phyloP scores from a whole-genome alignment of 768 basidiomycete genomes.

The Agrocybe chaxingu region DNA sequence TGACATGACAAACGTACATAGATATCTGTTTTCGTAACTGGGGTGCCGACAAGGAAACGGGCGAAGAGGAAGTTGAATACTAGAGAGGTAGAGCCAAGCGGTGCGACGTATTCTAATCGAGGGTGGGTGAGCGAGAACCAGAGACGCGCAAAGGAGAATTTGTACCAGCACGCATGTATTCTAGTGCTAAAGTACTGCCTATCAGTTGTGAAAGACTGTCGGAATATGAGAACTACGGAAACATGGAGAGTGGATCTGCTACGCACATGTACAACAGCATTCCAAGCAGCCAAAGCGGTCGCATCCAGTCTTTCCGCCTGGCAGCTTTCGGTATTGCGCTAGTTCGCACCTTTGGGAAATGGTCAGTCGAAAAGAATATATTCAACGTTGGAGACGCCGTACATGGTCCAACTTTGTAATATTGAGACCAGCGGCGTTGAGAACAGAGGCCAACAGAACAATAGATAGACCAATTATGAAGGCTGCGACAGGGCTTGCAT shows the following conservation, averaged over 20 bases:
- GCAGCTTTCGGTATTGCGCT: conserved; percentile 73
- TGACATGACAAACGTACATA: conserved; percentile 47
- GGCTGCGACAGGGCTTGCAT: conserved; percentile 53
- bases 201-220: conserved; percentile 77
- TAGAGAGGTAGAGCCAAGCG: conserved; percentile 88
- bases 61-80: conserved; percentile 98
- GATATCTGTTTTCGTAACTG: conserved; percentile 81
- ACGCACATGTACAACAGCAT: conserved; percentile 92
- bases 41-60: conserved; percentile 80
- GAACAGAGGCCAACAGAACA: conserved; percentile 77
- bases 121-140: not conserved
- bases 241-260: not conserved
- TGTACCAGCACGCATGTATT: conserved; percentile 81
- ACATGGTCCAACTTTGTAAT: conserved; percentile 93
- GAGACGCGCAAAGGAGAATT: conserved; percentile 13
- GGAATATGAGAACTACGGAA: conserved; percentile 7
- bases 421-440: conserved; percentile 92
- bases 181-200: conserved; percentile 82
- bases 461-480: conserved; percentile 88
- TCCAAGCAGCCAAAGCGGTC: conserved; percentile 87
- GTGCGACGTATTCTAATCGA: conserved; percentile 86
- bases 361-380: conserved; percentile 1
- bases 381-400: conserved; percentile 21
- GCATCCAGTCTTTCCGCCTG: conserved; percentile 72
- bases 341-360: conserved; percentile 54